Percentiles rank a stretch among this genome's conserved stretches.
phyloP scores from a whole-genome alignment of 1,139 yeast species.

The Hyphopichia wangnamkhiaoensis region DNA sequence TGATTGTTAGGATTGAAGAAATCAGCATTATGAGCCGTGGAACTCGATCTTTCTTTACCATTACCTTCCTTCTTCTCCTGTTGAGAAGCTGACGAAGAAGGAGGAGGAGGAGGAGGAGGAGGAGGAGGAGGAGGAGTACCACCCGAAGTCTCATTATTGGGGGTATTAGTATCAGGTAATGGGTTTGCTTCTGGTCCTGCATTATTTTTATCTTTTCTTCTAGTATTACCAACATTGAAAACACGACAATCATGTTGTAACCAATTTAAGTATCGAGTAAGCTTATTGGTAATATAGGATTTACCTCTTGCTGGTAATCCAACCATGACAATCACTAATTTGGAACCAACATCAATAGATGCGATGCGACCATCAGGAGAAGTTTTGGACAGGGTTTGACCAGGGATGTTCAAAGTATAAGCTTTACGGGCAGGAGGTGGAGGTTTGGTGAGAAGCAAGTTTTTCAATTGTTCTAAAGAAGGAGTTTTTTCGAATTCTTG shows the following conservation, averaged over 20 bases:
- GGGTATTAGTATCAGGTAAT: conserved; percentile 59
- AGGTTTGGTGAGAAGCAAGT: conserved; percentile 37
- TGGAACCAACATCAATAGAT: conserved; percentile 71
- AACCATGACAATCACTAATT: conserved; percentile 90
- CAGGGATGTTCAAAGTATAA: conserved; percentile 89
- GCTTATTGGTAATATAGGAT: conserved; percentile 86
- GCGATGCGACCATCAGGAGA: conserved; percentile 85
- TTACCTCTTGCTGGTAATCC: conserved; percentile 94
- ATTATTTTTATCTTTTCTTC: conserved; percentile 69
- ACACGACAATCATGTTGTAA: conserved; percentile 86
- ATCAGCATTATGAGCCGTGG: conserved; percentile 62
- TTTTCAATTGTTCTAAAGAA: conserved; percentile 42
- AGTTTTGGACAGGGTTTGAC: conserved; percentile 79
- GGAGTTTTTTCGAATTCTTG: conserved; percentile 43
- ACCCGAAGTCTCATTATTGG: conserved; percentile 25
- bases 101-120: conserved; percentile 25
- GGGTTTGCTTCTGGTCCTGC: conserved; percentile 76
- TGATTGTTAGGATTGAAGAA: conserved; percentile 84
- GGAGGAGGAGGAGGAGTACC: conserved; percentile 15
- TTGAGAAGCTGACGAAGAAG: conserved; percentile 25
- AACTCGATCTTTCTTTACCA: conserved; percentile 14
- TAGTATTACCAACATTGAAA: conserved; percentile 91
- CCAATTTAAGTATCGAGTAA: conserved; percentile 88
- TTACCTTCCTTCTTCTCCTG: conserved; percentile 3
- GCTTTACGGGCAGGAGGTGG: conserved; percentile 52